Evolutionary conservation across 768 basidiomycete species (phyloP).

Genomic region (Cystoderma amianthinum): DNA sequence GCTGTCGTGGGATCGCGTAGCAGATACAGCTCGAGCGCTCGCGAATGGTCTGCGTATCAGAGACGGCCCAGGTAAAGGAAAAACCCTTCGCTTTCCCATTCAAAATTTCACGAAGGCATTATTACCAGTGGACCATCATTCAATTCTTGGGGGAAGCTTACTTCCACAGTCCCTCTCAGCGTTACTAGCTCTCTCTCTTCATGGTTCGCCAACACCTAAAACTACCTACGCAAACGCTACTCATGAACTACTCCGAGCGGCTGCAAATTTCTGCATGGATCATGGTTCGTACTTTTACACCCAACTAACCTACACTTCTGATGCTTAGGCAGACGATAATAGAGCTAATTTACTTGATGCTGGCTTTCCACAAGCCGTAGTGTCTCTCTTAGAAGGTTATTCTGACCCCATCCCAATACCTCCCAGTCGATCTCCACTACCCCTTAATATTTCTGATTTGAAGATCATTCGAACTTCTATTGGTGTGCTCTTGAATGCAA

Average conservation of each 20-base stretch:
- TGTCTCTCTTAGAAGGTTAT: slow-evolving; percentile 66
- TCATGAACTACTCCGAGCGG: slow-evolving; percentile 68
- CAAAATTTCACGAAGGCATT: slow-evolving; percentile 3
- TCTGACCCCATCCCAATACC: slow-evolving; percentile 36
- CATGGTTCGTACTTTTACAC: slow-evolving; percentile 45
- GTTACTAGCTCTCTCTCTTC: slow-evolving; percentile 49
- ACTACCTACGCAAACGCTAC: slow-evolving; percentile 41
- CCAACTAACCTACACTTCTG: neutral
- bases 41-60: slow-evolving; percentile 58
- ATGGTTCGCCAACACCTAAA: slow-evolving; percentile 37
- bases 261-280: slow-evolving; percentile 81
- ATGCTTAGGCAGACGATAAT: slow-evolving; percentile 54
- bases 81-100: slow-evolving; percentile 1
- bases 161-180: slow-evolving; percentile 62
- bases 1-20: slow-evolving; percentile 43
- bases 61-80: slow-evolving; percentile 37
- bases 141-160: slow-evolving; percentile 54
- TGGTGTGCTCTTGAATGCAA: slow-evolving; percentile 73
- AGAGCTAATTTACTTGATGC: slow-evolving; percentile 64
- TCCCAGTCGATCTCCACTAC: slow-evolving; percentile 29
- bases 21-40: slow-evolving; percentile 44
- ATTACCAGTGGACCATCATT: slow-evolving; percentile 60
- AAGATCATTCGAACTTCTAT: slow-evolving; percentile 72
- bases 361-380: slow-evolving; percentile 58
- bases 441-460: slow-evolving; percentile 54